These are phyloP conservation scores for Periconia macrospinosa DNA, from an alignment of 2,329 filamentous ascomycete genomes.

Conservation along the genomic window DNA sequence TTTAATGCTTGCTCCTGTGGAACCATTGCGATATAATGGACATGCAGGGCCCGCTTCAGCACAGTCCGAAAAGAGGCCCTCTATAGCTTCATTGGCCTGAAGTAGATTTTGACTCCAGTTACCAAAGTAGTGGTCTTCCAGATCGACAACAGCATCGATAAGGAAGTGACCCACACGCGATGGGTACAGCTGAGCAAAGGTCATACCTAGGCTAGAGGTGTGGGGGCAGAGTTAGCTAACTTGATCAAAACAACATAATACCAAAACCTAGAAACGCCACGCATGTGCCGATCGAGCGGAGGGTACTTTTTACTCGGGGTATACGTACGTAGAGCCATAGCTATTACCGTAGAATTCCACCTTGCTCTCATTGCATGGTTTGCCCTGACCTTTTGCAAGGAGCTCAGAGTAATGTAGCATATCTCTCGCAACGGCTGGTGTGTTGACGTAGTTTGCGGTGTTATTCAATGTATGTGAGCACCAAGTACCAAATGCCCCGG, in stretches of 20 bases:
- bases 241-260: too few relatives aligned
- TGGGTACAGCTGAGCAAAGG: constrained; percentile 46
- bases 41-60: constrained; percentile 47
- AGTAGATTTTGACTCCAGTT: constrained; percentile 3
- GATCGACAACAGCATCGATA: constrained; percentile 30
- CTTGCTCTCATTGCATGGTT: constrained; percentile 4
- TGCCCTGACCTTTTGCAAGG: constrained; percentile 1
- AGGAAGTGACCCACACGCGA: constrained; percentile 34
- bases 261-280: too few relatives aligned
- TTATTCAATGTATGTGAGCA: constrained; percentile 6
- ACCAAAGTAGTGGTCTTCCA: constrained; percentile 10
- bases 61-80: constrained; percentile 58
- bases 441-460: constrained; percentile 12
- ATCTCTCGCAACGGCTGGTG: constrained; percentile 11
- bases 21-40: constrained; percentile 5
- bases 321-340: constrained; percentile 49
- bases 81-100: constrained; percentile 15
- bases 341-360: constrained; percentile 45
- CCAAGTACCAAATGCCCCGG: constrained; percentile 8
- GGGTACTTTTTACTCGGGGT: too few relatives aligned
- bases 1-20: constrained; percentile 6
- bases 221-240: too few relatives aligned
- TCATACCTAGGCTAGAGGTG: constrained; percentile 49
- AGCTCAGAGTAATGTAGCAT: constrained; percentile 16
- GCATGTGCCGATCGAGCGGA: too few relatives aligned